Percentiles rank a stretch among this genome's conserved stretches.
phyloP scores from a whole-genome alignment of 257 asterid genomes.

The Parsonsia alboflavescens region DNA sequence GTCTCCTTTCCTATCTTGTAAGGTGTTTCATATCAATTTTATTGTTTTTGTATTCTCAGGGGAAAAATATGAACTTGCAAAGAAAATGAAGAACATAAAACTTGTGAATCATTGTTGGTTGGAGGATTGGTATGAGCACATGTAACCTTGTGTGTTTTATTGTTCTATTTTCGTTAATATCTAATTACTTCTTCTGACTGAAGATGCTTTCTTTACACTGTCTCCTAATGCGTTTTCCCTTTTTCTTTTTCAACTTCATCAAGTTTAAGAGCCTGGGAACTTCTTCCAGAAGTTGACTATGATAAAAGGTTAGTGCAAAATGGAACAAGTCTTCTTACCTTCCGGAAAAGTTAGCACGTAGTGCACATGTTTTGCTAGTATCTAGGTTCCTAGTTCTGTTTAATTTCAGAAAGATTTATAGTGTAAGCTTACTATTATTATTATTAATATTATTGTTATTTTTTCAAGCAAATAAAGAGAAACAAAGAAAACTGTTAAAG shows the following conservation, averaged over 20 bases:
- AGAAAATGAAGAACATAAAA: constrained; percentile 58
- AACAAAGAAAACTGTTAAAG: background rate
- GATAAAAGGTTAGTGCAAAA: constrained; percentile 53
- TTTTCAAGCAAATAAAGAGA: background rate
- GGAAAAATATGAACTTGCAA: constrained; percentile 84
- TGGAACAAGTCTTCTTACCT: background rate
- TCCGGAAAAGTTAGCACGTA: background rate
- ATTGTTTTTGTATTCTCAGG: constrained; percentile 41
- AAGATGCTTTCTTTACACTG: background rate
- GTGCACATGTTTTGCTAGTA: too few relatives aligned
- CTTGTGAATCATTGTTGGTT: constrained; percentile 89
- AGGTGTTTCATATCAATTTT: background rate
- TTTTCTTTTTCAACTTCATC: constrained; percentile 14
- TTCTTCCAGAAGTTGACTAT: constrained; percentile 79
- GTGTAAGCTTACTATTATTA: too few relatives aligned
- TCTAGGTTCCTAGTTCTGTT: background rate
- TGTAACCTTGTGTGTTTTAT: background rate
- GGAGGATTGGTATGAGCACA: constrained; percentile 69
- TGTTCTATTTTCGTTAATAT: background rate
- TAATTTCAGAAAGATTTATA: background rate
- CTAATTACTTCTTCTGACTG: constrained; percentile 4
- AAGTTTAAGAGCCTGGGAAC: constrained; percentile 83
- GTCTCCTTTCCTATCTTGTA: background rate
- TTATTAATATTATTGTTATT: too few relatives aligned
- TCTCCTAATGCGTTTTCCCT: background rate